Base-by-base conservation (phyloP, 306 rosid genomes). In the Citrullus amarus region DNA sequence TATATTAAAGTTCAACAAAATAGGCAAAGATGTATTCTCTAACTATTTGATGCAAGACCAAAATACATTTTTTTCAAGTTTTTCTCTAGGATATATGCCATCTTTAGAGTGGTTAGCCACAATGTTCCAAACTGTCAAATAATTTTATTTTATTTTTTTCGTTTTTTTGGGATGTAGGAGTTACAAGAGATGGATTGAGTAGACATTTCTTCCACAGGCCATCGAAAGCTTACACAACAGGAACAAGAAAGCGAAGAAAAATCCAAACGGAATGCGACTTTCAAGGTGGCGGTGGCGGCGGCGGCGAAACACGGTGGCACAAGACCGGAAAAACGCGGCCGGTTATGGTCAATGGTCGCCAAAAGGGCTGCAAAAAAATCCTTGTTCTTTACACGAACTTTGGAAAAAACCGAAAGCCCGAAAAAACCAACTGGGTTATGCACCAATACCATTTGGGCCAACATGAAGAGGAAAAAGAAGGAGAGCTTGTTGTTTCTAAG, bases 381-480 rank as follows among this genome's bases (percentile, higher is more conserved):
- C 88, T 95, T 0, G 99, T 95, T 3, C 90, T 95, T 13, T 95
- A 95, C 79, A 95, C 98, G 20, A 95, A 95, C 82, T 95, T 95
- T 5, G 99, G 99, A 0, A 95, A 95, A 85, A 95, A 95, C 65
- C 83, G 99, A 39, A 95, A 95, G 61, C 99, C 99, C 0, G 93
- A 92, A 79, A 95, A 95, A 87, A 95, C 99, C 8, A 95, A 91
- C 25, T 95, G 99, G 99, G 99, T 95, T 30, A 95, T 95, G 99
- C 99, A 95, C 54, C 99, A 95, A 54, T 95, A 95, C 87, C 99
- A 95, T 79, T 66, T 95, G 4, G 99, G 99, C 0, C 90, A 86
- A 48, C 84, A 88, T 34, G 99, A 95, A 54, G 99, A 95, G 54
- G 99, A 95, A 85, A 95, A 83, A 79, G 97, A 95, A 82, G 99